phyloP scores from a whole-genome alignment of 257 asterid genomes.

The Orobanche coerulescens region DNA sequence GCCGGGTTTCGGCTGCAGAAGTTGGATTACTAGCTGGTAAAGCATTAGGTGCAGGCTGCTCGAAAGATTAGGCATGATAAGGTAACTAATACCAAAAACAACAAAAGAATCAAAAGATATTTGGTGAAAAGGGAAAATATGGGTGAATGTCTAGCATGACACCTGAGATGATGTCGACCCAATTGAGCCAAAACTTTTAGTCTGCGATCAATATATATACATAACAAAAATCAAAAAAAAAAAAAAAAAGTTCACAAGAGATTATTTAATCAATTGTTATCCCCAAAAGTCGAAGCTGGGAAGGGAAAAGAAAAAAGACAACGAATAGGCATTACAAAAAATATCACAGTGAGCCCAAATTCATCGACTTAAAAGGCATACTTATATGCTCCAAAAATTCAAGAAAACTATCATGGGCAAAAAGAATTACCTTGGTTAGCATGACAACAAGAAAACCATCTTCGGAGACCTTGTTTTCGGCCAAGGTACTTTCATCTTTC shows the following conservation, averaged over 20 bases:
- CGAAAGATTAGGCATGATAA: slow-evolving; percentile 12
- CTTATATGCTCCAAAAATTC: neutral
- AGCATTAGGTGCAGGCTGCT: slow-evolving; percentile 42
- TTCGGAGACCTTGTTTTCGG: slow-evolving; percentile 65
- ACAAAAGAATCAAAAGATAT: neutral
- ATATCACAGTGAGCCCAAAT: neutral
- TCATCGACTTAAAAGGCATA: neutral
- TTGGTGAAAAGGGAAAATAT: neutral
- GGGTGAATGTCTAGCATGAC: slow-evolving; percentile 2
- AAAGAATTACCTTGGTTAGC: slow-evolving; percentile 62
- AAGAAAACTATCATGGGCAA: neutral
- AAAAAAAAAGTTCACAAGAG: neutral
- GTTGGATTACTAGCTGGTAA: slow-evolving; percentile 33
- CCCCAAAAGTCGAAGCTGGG: neutral
- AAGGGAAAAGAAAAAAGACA: neutral
- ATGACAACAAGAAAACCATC: slow-evolving; percentile 83
- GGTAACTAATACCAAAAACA: neutral
- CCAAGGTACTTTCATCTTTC: slow-evolving; percentile 66
- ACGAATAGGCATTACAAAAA: neutral
- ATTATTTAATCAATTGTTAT: neutral
- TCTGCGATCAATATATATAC: slow-evolving; percentile 28
- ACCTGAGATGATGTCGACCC: slow-evolving; percentile 60
- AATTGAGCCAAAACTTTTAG: slow-evolving; percentile 42
- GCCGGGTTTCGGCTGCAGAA: slow-evolving; percentile 37
- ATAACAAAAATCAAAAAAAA: slow-evolving; percentile 2